Conservation (phyloP, 495 filamentous ascomycete species). For the Xylaria acuta region DNA sequence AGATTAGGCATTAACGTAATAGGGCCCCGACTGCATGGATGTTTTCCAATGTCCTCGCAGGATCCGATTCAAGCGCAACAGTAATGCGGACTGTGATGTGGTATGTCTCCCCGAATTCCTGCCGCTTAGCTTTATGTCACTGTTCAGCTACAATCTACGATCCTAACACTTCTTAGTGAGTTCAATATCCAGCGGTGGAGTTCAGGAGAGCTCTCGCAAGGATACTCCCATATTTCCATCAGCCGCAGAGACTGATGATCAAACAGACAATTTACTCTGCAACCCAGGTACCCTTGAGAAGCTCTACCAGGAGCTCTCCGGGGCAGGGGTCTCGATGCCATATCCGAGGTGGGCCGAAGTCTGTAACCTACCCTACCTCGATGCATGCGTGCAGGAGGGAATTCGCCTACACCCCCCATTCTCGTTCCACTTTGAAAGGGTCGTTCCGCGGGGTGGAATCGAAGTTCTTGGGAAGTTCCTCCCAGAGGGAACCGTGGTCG, state of each 20-base stretch:
- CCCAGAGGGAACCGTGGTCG: constrained; percentile 56
- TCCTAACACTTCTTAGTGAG: constrained; percentile 1
- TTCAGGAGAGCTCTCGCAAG: background rate
- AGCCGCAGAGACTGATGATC: background rate
- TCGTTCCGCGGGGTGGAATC: constrained; percentile 58
- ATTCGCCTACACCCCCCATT: constrained; percentile 62
- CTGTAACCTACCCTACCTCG: constrained; percentile 56
- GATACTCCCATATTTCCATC: background rate
- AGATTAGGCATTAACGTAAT: background rate
- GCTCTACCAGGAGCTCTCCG: constrained; percentile 52
- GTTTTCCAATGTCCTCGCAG: constrained; percentile 60
- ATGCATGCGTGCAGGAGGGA: constrained; percentile 62
- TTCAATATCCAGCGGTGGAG: background rate
- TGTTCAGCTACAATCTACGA: background rate
- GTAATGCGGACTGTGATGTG: constrained; percentile 59
- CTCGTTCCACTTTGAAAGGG: constrained; percentile 58
- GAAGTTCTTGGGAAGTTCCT: constrained; percentile 56
- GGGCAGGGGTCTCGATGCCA: constrained; percentile 3
- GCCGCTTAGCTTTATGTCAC: background rate
- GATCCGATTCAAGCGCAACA: constrained; percentile 63
- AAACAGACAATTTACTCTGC: constrained; percentile 46
- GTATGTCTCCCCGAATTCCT: background rate
- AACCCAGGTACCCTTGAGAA: constrained; percentile 45
- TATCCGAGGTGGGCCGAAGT: constrained; percentile 27
- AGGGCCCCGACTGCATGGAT: constrained; percentile 42